Evolutionary conservation across 2,329 filamentous ascomycete genomes (phyloP).

Genomic region (Botrytis pseudocinerea): DNA sequence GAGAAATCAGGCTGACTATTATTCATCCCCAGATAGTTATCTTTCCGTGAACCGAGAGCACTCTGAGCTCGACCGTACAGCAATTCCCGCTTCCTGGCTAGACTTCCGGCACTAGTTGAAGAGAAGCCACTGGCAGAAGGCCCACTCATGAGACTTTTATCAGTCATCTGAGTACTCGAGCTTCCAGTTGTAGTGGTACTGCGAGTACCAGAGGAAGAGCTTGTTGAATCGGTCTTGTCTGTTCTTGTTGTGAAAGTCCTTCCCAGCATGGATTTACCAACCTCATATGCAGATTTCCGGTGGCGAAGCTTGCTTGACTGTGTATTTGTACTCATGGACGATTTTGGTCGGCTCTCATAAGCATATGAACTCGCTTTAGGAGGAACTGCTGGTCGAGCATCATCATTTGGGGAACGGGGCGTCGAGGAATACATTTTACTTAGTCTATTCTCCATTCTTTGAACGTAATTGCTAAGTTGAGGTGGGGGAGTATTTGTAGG

Average conservation of each 20-base stretch:
- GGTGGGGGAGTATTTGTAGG: slow-evolving; percentile 60
- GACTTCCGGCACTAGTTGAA: slow-evolving; percentile 91
- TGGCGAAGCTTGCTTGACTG: slow-evolving; percentile 53
- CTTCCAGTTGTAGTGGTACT: slow-evolving; percentile 66
- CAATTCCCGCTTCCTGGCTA: slow-evolving; percentile 69
- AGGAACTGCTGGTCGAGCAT: slow-evolving; percentile 35
- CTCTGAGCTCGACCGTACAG: slow-evolving; percentile 59
- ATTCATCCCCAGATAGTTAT: slow-evolving; percentile 38
- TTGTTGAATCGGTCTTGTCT: slow-evolving; percentile 69
- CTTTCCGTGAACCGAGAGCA: slow-evolving; percentile 61
- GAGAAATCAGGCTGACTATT: slow-evolving; percentile 43
- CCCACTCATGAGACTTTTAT: slow-evolving; percentile 90
- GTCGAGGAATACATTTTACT: slow-evolving; percentile 38
- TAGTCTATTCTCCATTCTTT: slow-evolving; percentile 85
- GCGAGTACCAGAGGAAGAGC: slow-evolving; percentile 70
- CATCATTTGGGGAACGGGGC: slow-evolving; percentile 29
- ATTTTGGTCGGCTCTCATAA: slow-evolving; percentile 53
- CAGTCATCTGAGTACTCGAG: slow-evolving; percentile 74
- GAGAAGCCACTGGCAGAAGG: slow-evolving; percentile 88
- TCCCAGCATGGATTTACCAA: slow-evolving; percentile 67
- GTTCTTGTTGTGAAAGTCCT: slow-evolving; percentile 89
- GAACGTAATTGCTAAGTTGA: slow-evolving; percentile 81
- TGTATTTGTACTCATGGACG: slow-evolving; percentile 52
- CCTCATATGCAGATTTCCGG: slow-evolving; percentile 77
- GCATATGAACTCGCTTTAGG: slow-evolving; percentile 53